phyloP scores from a whole-genome alignment of 164 flowering plant species.

The Vitis labrusca region DNA sequence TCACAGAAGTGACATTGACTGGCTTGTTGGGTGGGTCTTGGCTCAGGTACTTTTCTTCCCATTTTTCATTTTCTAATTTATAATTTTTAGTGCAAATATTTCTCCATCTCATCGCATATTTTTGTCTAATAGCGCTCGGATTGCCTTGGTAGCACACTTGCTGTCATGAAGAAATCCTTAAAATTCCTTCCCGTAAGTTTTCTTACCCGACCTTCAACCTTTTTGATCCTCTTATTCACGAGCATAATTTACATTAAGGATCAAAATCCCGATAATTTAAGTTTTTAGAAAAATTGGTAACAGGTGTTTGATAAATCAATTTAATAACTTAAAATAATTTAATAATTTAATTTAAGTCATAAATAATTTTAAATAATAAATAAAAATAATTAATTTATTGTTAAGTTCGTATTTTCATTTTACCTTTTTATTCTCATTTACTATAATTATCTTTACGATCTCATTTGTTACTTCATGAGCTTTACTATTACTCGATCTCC shows the following conservation, averaged over 20 bases:
- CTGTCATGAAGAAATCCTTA: constrained; percentile 74
- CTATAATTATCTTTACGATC: no score
- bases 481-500: rapidly evolving
- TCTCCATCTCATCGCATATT: background rate
- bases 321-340: no score
- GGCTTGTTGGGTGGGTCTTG: constrained; percentile 78
- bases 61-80: background rate
- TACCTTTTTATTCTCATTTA: no score
- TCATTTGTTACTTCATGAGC: no score
- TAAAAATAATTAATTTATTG: no score
- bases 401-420: no score
- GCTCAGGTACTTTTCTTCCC: constrained; percentile 52
- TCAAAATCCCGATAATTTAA: no score
- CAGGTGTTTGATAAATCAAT: rapidly evolving
- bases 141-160: constrained; percentile 70
- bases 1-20: constrained; percentile 78
- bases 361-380: no score
- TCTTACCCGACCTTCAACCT: background rate
- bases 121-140: constrained; percentile 51
- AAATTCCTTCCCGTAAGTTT: constrained; percentile 72
- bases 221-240: background rate
- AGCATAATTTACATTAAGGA: no score
- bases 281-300: no score
- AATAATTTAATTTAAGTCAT: no score
- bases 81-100: background rate